A percentile compares a stretch with the other conserved stretches of the same genome.
These are phyloP conservation scores for Phytophthora sansomeana DNA, from an alignment of 352 stramenopile species.

Conservation along the genomic window DNA sequence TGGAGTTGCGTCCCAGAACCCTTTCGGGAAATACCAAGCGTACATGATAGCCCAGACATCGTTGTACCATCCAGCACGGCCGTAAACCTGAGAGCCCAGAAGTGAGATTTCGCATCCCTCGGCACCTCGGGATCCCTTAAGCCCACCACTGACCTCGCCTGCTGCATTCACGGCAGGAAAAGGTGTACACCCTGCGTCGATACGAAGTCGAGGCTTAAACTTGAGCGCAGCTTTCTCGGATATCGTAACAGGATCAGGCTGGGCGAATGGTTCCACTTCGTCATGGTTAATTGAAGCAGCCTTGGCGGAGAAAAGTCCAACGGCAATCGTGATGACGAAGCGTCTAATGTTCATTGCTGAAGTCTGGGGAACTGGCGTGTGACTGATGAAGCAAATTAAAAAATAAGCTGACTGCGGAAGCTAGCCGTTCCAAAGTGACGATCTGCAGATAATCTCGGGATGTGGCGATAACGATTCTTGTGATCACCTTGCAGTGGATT, in stretches of 20 bases:
- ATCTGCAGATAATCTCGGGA: no score
- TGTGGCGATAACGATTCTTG: not conserved
- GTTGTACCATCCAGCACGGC: constrained; percentile 9
- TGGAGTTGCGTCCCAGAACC: not conserved
- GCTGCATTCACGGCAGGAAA: constrained; percentile 11
- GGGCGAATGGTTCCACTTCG: constrained; percentile 9
- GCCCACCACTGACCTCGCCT: not conserved
- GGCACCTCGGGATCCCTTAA: not conserved
- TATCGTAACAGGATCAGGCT: constrained; percentile 5
- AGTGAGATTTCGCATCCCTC: not conserved
- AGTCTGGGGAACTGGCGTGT: no score
- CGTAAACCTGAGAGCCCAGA: constrained; percentile 25
- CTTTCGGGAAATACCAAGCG: constrained; percentile 12
- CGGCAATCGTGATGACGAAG: not conserved
- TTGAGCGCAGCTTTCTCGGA: constrained; percentile 20
- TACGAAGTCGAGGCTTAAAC: constrained; percentile 6
- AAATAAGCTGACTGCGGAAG: no score
- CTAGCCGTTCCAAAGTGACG: no score
- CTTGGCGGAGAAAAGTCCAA: not conserved
- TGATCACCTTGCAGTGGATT: not conserved
- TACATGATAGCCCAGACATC: not conserved
- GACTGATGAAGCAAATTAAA: no score
- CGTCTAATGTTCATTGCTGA: not conserved
- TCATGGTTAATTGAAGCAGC: constrained; percentile 8
- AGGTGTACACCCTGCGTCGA: not conserved